Evolutionary conservation across 257 asterid species (phyloP).

Genomic region (Sherardia arvensis): DNA sequence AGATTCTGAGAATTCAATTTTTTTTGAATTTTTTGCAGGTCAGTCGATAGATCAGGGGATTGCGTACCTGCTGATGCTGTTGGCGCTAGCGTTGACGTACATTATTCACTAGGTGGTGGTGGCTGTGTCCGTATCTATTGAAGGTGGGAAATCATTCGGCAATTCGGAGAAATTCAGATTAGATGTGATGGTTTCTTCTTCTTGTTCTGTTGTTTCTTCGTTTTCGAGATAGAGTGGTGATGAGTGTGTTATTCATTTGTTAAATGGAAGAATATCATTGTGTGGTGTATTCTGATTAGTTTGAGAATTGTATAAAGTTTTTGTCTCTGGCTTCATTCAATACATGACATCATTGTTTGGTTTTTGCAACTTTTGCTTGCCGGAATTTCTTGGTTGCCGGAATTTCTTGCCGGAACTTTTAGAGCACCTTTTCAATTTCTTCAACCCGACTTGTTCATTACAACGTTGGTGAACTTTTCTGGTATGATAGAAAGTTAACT

Average conservation of each 20-base stretch:
- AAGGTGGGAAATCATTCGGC: background rate
- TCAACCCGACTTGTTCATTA: too few relatives aligned
- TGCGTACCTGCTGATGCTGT: constrained; percentile 25
- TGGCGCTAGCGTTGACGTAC: constrained; percentile 29
- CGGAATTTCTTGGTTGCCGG: background rate
- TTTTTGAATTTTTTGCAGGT: constrained; percentile 12
- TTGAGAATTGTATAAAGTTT: background rate
- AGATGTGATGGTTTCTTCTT: background rate
- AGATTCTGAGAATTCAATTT: too few relatives aligned
- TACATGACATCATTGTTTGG: background rate
- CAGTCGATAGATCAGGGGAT: constrained; percentile 29
- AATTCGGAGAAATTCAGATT: background rate
- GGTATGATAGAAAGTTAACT: too few relatives aligned
- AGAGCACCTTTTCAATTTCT: too few relatives aligned
- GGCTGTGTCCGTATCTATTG: background rate
- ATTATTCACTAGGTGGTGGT: constrained; percentile 18
- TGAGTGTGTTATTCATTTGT: background rate
- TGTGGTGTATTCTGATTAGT: background rate
- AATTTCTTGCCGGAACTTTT: too few relatives aligned
- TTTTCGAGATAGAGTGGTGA: background rate
- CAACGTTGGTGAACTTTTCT: too few relatives aligned
- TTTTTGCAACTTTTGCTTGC: background rate
- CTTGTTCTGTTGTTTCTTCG: background rate
- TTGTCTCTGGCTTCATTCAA: background rate
- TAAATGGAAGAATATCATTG: background rate